phyloP scores from a whole-genome alignment of 2,329 filamentous ascomycete genomes.

The Colletotrichum sp. region DNA sequence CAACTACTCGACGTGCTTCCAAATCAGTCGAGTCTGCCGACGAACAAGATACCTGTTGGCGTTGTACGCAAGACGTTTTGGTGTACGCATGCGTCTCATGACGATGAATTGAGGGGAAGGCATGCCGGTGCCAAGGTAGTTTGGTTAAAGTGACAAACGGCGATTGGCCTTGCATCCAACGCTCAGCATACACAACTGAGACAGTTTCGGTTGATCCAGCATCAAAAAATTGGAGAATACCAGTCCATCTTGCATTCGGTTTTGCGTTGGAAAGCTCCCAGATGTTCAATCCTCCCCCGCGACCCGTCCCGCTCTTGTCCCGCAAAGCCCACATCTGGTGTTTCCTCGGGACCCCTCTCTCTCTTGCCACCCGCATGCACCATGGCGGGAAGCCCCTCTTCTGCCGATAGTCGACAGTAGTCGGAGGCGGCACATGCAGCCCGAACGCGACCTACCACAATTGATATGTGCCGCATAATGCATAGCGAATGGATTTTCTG shows the following conservation, averaged over 20 bases:
- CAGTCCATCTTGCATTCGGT: neutral
- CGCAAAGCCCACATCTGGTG: neutral
- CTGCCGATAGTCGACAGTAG: neutral
- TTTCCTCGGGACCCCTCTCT: neutral
- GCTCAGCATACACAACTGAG: neutral
- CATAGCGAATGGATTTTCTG: neutral
- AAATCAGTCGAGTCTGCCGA: neutral
- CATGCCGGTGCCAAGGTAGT: constrained; percentile 26
- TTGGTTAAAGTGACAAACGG: constrained; percentile 27
- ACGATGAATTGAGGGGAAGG: neutral
- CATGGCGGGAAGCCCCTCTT: neutral
- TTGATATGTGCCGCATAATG: neutral
- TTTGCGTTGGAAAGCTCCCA: neutral
- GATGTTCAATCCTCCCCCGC: neutral
- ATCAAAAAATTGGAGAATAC: neutral
- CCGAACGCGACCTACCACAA: neutral
- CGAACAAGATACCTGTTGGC: neutral
- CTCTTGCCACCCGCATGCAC: neutral
- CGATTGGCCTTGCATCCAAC: neutral
- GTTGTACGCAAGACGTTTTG: neutral
- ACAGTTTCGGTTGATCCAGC: neutral
- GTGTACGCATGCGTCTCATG: neutral
- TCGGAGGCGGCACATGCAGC: neutral
- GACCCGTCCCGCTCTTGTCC: neutral
- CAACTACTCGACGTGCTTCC: neutral